Conservation (phyloP, 257 asterid species). For the Jacaranda mimosifolia region DNA sequence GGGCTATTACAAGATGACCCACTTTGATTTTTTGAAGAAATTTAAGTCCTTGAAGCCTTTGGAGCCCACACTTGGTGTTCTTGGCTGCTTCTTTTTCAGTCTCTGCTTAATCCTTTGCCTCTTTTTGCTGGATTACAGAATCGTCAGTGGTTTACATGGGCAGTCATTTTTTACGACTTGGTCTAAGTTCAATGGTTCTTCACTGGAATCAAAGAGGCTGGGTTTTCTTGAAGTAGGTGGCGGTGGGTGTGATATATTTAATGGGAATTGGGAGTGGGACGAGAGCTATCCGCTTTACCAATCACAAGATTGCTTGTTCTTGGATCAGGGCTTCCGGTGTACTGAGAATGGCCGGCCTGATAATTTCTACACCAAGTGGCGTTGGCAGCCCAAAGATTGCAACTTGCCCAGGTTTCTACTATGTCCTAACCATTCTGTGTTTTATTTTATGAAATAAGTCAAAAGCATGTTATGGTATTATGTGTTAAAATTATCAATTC, state of each 20-base stretch:
- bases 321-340: slow-evolving; percentile 84
- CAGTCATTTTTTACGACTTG: slow-evolving; percentile 42
- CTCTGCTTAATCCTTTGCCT: slow-evolving; percentile 58
- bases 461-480: neutral
- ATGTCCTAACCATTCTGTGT: no score
- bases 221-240: slow-evolving; percentile 67
- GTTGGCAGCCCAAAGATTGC: slow-evolving; percentile 93
- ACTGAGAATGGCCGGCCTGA: slow-evolving; percentile 84
- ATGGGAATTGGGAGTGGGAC: slow-evolving; percentile 91
- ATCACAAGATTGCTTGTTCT: slow-evolving; percentile 66
- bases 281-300: slow-evolving; percentile 80
- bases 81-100: slow-evolving; percentile 70
- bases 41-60: slow-evolving; percentile 59
- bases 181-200: slow-evolving; percentile 48
- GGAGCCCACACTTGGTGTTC: slow-evolving; percentile 56
- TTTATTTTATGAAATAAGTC: no score
- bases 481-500: neutral
- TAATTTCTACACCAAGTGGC: slow-evolving; percentile 79
- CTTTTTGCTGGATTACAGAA: slow-evolving; percentile 66
- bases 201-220: slow-evolving; percentile 35
- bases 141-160: slow-evolving; percentile 47
- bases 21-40: slow-evolving; percentile 64
- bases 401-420: slow-evolving; percentile 79
- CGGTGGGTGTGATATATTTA: slow-evolving; percentile 70
- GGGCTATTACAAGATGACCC: slow-evolving; percentile 47